phyloP scores from a whole-genome alignment of 805 yeast species.

The Debaryomyces castellii region DNA sequence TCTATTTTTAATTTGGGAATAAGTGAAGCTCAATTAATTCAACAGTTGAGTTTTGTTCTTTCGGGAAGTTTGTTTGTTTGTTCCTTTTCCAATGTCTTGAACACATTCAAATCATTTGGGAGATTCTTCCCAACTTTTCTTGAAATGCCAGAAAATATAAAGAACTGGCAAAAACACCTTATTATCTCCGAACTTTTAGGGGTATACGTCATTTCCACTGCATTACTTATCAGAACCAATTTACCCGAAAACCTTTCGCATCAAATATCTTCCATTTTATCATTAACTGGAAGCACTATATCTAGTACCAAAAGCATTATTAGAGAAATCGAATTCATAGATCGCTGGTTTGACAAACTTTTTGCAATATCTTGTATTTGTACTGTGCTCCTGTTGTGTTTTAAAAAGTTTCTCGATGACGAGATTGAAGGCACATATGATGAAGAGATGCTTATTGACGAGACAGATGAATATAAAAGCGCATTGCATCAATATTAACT shows the following conservation, averaged over 20 bases:
- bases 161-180: constrained; percentile 36
- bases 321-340: constrained; percentile 46
- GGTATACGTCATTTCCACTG: constrained; percentile 52
- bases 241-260: constrained; percentile 45
- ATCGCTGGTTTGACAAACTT: constrained; percentile 52
- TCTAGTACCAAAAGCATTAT: constrained; percentile 18
- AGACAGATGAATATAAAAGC: constrained; percentile 5
- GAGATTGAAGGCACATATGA: constrained; percentile 22
- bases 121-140: constrained; percentile 24
- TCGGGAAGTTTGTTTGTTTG: constrained; percentile 61
- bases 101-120: constrained; percentile 56
- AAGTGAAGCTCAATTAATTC: constrained; percentile 41
- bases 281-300: constrained; percentile 31
- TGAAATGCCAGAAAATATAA: constrained; percentile 13
- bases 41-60: constrained; percentile 49
- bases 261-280: constrained; percentile 38
- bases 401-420: constrained; percentile 18
- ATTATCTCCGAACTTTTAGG: constrained; percentile 47
- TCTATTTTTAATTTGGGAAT: constrained; percentile 24
- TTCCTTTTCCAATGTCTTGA: constrained; percentile 62
- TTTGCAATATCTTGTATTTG: constrained; percentile 44
- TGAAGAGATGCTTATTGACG: constrained; percentile 35
- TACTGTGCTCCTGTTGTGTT: constrained; percentile 25
- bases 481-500: not conserved
- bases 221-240: constrained; percentile 47